Percentiles rank a stretch among this genome's conserved stretches.
These are phyloP conservation scores for Pleodorina starrii DNA, from an alignment of 139 green algal genomes.

Conservation along the genomic window DNA sequence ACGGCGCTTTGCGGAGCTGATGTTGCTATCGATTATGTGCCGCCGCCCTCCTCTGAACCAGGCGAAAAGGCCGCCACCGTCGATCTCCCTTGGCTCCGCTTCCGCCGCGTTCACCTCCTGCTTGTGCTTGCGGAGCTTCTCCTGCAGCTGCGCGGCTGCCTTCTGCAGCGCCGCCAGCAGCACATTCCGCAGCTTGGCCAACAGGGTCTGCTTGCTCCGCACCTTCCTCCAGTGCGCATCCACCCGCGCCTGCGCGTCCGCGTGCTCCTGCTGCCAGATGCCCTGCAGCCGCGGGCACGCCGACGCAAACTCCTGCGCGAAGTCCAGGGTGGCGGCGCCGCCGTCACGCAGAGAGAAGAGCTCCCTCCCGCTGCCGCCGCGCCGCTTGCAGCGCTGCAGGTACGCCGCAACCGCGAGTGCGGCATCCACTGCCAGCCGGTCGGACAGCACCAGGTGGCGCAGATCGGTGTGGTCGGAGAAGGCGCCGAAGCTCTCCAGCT, in stretches of 20 bases:
- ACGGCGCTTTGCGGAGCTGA: no score
- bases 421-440: constrained; percentile 50
- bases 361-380: background rate
- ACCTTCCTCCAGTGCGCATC: constrained; percentile 63
- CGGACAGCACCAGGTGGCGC: constrained; percentile 66
- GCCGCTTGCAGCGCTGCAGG: constrained; percentile 41
- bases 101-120: no score
- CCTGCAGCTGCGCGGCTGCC: background rate
- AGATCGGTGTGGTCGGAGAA: constrained; percentile 49
- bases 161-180: background rate
- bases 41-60: no score
- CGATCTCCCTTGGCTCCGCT: no score
- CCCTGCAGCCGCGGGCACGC: background rate
- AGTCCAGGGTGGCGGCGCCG: constrained; percentile 43
- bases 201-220: constrained; percentile 49
- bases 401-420: constrained; percentile 62
- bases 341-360: constrained; percentile 49
- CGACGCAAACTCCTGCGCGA: constrained; percentile 49
- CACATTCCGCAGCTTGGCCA: background rate
- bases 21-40: no score
- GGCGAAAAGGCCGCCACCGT: no score
- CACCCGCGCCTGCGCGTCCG: constrained; percentile 32
- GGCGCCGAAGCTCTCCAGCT: constrained; percentile 46
- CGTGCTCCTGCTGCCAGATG: constrained; percentile 47
- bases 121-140: no score